A percentile compares a stretch with the other conserved stretches of the same genome.
Evolutionary conservation across 192 early-diverging fungal genomes (phyloP).

Genomic region (Gigaspora rosea): DNA sequence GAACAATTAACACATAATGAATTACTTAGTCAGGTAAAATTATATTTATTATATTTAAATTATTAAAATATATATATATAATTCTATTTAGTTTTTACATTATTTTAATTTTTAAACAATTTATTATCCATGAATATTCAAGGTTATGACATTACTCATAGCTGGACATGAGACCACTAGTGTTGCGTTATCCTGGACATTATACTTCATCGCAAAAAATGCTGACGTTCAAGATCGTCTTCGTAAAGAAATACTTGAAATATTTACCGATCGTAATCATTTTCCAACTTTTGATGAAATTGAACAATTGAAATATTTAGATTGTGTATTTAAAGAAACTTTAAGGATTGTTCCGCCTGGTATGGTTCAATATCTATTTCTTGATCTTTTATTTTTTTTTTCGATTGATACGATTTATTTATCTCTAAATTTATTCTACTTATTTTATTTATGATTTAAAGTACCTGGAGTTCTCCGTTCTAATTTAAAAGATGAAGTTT

Average conservation of each 20-base stretch:
- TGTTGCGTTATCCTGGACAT: constrained; percentile 50
- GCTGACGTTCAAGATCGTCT: constrained; percentile 46
- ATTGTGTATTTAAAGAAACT: no score
- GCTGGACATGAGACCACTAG: constrained; percentile 65
- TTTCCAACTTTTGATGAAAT: no score
- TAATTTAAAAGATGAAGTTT: constrained; percentile 35
- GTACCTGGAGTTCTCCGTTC: constrained; percentile 48
- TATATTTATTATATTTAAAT: background rate
- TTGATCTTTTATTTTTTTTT: background rate
- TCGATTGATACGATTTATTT: background rate
- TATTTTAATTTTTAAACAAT: background rate
- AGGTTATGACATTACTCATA: constrained; percentile 17
- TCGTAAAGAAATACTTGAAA: constrained; percentile 37
- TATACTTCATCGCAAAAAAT: constrained; percentile 50
- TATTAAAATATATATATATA: no score
- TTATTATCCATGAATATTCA: background rate
- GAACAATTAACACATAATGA: constrained; percentile 34
- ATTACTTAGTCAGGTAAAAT: constrained; percentile 29
- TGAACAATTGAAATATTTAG: no score
- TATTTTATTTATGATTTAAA: background rate
- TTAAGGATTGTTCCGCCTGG: constrained; percentile 43
- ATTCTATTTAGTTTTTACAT: background rate
- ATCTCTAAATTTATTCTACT: background rate
- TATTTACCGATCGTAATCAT: no score
- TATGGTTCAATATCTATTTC: background rate